phyloP scores from a whole-genome alignment of 768 basidiomycete species.

The Trametes maxima region DNA sequence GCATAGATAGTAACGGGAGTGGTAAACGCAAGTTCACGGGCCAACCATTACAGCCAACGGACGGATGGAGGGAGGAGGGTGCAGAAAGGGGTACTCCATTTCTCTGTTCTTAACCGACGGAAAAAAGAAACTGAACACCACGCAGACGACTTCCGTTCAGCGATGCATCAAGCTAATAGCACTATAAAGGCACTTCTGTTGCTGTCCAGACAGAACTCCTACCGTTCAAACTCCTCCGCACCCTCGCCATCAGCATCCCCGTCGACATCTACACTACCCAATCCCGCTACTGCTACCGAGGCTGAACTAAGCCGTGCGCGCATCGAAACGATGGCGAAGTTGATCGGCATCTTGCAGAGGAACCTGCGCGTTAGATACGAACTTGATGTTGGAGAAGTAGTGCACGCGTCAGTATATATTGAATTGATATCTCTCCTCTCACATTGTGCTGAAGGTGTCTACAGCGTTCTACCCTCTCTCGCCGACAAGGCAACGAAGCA shows the following conservation, averaged over 20 bases:
- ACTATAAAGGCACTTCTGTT: constrained; percentile 59
- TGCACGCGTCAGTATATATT: constrained; percentile 66
- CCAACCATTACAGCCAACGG: constrained; percentile 6
- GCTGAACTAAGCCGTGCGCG: constrained; percentile 51
- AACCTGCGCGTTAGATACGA: constrained; percentile 79
- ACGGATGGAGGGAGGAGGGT: constrained; percentile 24
- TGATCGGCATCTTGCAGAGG: constrained; percentile 67
- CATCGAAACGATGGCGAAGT: constrained; percentile 62
- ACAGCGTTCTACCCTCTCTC: constrained; percentile 76
- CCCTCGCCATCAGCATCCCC: constrained; percentile 43
- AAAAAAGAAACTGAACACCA: background rate
- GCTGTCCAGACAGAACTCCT: constrained; percentile 40
- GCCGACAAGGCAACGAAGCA: constrained; percentile 74
- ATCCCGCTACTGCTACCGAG: constrained; percentile 31
- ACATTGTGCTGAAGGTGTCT: constrained; percentile 10
- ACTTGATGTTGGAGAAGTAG: constrained; percentile 64
- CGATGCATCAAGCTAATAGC: constrained; percentile 62
- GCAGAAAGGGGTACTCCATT: constrained; percentile 27
- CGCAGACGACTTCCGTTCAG: constrained; percentile 73
- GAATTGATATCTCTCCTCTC: background rate
- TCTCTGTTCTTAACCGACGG: background rate
- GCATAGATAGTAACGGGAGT: constrained; percentile 14
- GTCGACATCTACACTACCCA: constrained; percentile 26
- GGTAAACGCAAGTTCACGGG: constrained; percentile 25
- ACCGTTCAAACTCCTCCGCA: constrained; percentile 28